Percentiles rank a stretch among this genome's conserved stretches.
phyloP scores from a whole-genome alignment of 495 filamentous ascomycete species.

The Daldinia decipiens region DNA sequence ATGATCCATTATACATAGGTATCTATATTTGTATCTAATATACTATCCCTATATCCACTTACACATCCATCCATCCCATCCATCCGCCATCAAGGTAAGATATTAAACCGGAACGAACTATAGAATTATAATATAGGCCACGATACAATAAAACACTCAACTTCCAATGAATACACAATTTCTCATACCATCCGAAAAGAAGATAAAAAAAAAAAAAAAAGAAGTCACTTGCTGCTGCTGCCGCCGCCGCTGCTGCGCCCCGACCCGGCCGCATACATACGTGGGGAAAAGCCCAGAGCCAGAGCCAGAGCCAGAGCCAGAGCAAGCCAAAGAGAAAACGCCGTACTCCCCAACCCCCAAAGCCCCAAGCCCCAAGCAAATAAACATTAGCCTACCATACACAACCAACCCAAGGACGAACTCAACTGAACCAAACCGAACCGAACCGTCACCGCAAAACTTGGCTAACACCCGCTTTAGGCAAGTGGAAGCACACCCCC shows the following conservation, averaged over 20 bases:
- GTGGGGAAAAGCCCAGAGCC: background rate
- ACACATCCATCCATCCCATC: background rate
- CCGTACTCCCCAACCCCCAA: too few species aligned
- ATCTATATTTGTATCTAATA: background rate
- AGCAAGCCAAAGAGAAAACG: too few species aligned
- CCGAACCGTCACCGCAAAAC: background rate
- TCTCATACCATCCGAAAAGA: background rate
- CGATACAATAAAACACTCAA: background rate
- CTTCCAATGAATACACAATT: background rate
- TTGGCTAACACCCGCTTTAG: constrained; percentile 31
- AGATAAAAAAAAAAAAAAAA: background rate
- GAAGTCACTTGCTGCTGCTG: too few species aligned
- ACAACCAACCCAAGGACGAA: background rate
- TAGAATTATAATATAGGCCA: background rate
- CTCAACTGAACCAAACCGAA: constrained; percentile 1
- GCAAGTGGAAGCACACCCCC: constrained; percentile 33
- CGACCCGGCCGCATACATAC: background rate
- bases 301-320: background rate
- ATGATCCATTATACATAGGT: too few species aligned
- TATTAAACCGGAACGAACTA: too few species aligned
- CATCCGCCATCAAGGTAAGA: background rate
- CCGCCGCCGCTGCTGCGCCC: too few species aligned
- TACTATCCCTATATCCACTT: background rate
- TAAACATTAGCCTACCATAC: constrained; percentile 4
- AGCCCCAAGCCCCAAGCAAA: background rate